A percentile compares a stretch with the other conserved stretches of the same genome.
phyloP scores from a whole-genome alignment of 148 eudicot species.

The Arbutus unedo region DNA sequence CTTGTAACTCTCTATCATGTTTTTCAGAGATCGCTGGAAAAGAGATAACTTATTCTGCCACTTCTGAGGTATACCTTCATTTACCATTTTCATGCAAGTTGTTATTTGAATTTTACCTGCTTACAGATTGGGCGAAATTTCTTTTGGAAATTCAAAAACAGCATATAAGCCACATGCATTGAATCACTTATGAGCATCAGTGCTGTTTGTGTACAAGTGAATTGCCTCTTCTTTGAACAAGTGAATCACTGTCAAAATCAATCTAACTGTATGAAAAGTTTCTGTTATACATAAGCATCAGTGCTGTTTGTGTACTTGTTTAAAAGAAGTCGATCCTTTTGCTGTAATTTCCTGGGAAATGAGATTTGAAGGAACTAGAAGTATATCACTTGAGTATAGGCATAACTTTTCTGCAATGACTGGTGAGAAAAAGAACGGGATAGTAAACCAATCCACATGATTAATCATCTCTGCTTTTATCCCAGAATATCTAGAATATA shows the following conservation, averaged over 20 bases:
- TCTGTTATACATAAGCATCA: not conserved
- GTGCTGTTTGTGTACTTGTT: not conserved
- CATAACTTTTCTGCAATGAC: not conserved
- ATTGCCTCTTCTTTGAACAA: not conserved
- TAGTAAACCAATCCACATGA: not conserved
- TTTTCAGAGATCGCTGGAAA: conserved; percentile 28
- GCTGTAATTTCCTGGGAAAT: not conserved
- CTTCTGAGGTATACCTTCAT: conserved; percentile 33
- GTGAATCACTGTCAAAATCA: not conserved
- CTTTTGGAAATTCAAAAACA: not conserved
- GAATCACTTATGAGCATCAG: no score
- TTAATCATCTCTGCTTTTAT: no score
- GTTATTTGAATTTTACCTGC: not conserved
- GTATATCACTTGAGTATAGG: not conserved
- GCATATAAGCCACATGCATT: not conserved
- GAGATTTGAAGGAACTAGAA: not conserved
- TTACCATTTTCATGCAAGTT: conserved; percentile 6
- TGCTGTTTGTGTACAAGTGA: not conserved
- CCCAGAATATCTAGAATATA: no score
- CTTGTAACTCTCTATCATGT: not conserved
- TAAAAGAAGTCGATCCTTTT: not conserved
- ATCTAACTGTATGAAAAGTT: not conserved
- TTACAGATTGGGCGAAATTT: not conserved
- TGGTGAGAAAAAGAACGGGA: not conserved
- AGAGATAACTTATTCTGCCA: conserved; percentile 24